A percentile compares a stretch with the other conserved stretches of the same genome.
These are phyloP conservation scores for Trichoderma sp. DNA, from an alignment of 2,329 filamentous ascomycete genomes.

Conservation along the genomic window DNA sequence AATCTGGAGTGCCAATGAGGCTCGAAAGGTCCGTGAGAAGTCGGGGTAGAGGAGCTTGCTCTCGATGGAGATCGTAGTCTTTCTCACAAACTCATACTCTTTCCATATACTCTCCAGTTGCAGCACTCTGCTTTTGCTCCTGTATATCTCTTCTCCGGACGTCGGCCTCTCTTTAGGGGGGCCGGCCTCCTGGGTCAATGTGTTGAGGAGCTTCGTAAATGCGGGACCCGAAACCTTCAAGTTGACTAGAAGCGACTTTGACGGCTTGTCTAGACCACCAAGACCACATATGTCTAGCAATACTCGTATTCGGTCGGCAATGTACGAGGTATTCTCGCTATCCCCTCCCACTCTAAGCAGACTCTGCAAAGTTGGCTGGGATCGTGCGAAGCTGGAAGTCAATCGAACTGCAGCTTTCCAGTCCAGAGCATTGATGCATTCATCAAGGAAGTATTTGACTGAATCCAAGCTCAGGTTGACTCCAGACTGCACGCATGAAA, in stretches of 20 bases:
- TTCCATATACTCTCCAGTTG: conserved; percentile 37
- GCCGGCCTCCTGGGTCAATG: conserved; percentile 23
- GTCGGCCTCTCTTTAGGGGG: conserved; percentile 8
- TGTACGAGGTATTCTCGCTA: conserved; percentile 25
- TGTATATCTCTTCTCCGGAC: not conserved
- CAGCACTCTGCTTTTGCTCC: conserved; percentile 30
- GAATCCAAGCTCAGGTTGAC: conserved; percentile 33
- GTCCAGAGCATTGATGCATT: conserved; percentile 43
- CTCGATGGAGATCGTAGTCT: conserved; percentile 34
- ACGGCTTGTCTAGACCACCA: conserved; percentile 3
- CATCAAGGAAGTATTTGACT: conserved; percentile 41
- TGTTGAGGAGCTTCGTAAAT: conserved; percentile 28
- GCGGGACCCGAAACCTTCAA: conserved; percentile 28
- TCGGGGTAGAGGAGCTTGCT: conserved; percentile 36
- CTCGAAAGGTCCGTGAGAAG: conserved; percentile 31
- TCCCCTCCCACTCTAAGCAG: conserved; percentile 29
- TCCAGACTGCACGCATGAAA: conserved; percentile 38
- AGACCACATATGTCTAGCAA: conserved; percentile 40
- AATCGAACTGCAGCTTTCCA: conserved; percentile 36
- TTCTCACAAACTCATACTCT: conserved; percentile 32
- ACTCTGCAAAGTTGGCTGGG: conserved; percentile 28
- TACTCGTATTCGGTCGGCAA: conserved; percentile 34
- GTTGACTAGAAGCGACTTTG: conserved; percentile 25
- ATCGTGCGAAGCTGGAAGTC: conserved; percentile 31
- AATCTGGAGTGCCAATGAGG: conserved; percentile 32